Conservation (phyloP, 1,139 yeast genomes). For the Kluyveromyces sp. region DNA sequence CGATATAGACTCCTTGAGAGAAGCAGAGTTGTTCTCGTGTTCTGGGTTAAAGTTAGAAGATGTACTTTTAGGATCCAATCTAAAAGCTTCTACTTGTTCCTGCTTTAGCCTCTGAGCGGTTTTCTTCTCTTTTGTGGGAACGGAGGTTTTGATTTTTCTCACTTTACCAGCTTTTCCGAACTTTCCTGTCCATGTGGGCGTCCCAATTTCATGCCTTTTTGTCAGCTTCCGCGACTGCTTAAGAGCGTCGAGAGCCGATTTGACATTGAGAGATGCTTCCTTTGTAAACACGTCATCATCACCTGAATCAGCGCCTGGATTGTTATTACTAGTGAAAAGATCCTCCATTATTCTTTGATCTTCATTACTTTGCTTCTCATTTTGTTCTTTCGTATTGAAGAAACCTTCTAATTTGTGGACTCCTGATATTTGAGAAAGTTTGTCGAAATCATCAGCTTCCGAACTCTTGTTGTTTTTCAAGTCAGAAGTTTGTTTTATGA, state of each 20-base stretch:
- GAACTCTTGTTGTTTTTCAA: constrained; percentile 25
- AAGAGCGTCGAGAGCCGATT: constrained; percentile 67
- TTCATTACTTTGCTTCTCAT: constrained; percentile 38
- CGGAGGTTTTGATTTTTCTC: constrained; percentile 17
- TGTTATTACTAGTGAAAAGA: constrained; percentile 55
- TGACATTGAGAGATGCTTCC: constrained; percentile 75
- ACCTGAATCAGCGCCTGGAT: constrained; percentile 74
- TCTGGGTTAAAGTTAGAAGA: neutral
- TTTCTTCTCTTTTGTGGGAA: neutral
- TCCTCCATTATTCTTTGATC: constrained; percentile 69
- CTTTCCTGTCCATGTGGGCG: constrained; percentile 95
- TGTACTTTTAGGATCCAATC: neutral
- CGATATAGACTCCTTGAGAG: constrained; percentile 35
- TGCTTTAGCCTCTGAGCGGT: neutral
- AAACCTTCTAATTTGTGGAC: constrained; percentile 40
- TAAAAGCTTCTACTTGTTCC: neutral
- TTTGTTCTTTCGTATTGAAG: constrained; percentile 45
- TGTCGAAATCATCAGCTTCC: constrained; percentile 49
- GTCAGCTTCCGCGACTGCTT: constrained; percentile 60
- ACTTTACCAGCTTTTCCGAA: constrained; percentile 76
- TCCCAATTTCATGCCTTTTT: constrained; percentile 60
- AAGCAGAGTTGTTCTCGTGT: constrained; percentile 21
- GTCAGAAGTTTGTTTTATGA: constrained; percentile 29
- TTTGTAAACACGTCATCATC: constrained; percentile 51
- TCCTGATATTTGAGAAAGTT: constrained; percentile 45